Base-by-base conservation (phyloP, 352 stramenopile genomes). In the Globisporangium paddicum region DNA sequence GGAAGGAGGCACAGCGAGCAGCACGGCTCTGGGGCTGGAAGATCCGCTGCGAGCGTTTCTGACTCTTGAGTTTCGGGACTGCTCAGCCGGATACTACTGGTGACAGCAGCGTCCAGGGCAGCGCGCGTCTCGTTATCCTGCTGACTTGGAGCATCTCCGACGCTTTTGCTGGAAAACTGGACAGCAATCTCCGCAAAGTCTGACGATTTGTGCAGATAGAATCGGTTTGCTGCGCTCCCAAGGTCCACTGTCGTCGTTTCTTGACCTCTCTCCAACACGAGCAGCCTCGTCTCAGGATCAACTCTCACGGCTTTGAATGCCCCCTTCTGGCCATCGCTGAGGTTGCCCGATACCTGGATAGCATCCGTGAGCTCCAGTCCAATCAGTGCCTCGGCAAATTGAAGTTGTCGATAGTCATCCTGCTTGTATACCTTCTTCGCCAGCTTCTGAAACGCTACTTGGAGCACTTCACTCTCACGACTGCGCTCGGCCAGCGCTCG, bases 391-490 rank as follows among this genome's bases (percentile, higher is more conserved):
- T 45, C 38, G 11, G 16, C 47, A 32, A 77, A 34, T 8, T 58
- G 45, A 5, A 21, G 37, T n/a, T n/a, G 18, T 3, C 34, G 23
- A 34, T 66, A 14, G 2, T 37, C 37, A 9, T 19, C 32, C 13
- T 58, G 21, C 45, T 35, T 37, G 48, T 58, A 52, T 21, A 79
- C 75, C 1, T 46, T 40, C 18, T 55, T 46, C 23, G 79, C n/a
- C 23, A 83, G 62, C 19, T 58, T 49, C 62, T 77, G 61, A 52
- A 83, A 83, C 11, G 64, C 68, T 21, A 28, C 25, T 26, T 69
- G 26, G 28, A 73, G 59, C 30, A 64, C 54, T 21, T 67, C 51
- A n/a, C 30, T 60, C 47, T 80, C 73, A 7, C 32, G 10, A n/a
- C 55, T 46, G 16, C 46, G 14, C 44, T 83, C 73, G n/a, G 35